Evolutionary conservation across 768 basidiomycete genomes (phyloP).

Genomic region (Xerocomellus intermedius): DNA sequence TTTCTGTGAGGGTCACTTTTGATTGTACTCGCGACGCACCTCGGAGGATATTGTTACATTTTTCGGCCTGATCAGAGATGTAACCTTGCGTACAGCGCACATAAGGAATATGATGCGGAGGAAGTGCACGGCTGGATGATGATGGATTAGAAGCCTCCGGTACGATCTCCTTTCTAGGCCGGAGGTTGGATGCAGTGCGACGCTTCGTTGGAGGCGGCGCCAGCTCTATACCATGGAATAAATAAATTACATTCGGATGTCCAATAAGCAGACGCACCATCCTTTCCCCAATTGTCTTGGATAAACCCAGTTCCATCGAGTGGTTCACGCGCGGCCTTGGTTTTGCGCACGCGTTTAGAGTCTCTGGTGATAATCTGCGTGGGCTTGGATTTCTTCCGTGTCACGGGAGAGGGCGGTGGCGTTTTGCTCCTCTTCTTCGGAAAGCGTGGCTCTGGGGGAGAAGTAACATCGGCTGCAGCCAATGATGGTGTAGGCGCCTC

Average conservation of each 20-base stretch:
- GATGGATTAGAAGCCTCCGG: not conserved
- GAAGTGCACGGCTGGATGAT: conserved; percentile 13
- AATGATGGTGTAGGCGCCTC: not conserved
- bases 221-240: conserved; percentile 1
- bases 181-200: not conserved
- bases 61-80: conserved; percentile 7
- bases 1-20: not conserved
- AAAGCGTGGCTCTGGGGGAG: not conserved
- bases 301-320: conserved; percentile 5
- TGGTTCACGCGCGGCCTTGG: not conserved
- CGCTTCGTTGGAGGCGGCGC: conserved; percentile 12
- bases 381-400: conserved; percentile 9
- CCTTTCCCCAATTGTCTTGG: conserved; percentile 23
- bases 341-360: not conserved
- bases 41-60: conserved; percentile 14
- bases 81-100: conserved; percentile 29
- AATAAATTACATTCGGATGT: not conserved
- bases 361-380: not conserved
- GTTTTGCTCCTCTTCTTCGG: conserved; percentile 4
- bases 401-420: not conserved
- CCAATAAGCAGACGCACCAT: conserved; percentile 13
- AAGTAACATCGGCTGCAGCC: not conserved
- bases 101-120: conserved; percentile 25
- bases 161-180: conserved; percentile 3
- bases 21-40: conserved; percentile 5